phyloP scores from a whole-genome alignment of 441 rosid genomes.

The Gossypium gossypioides region DNA sequence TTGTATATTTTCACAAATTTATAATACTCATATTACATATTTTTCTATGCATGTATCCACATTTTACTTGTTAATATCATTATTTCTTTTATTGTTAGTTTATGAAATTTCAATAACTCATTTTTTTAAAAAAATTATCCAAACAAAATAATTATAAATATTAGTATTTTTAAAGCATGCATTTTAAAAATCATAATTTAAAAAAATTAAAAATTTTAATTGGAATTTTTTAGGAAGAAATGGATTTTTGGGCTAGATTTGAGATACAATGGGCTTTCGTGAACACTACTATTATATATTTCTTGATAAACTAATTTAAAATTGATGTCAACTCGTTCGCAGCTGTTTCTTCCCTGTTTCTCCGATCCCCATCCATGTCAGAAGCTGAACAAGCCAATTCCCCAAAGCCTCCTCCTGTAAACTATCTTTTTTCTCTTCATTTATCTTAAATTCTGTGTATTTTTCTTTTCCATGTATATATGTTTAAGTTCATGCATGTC shows the following conservation, averaged over 20 bases:
- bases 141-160: too few relatives aligned
- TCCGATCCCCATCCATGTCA: constrained; percentile 14
- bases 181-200: too few relatives aligned
- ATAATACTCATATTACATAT: too few relatives aligned
- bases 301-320: background rate
- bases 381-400: constrained; percentile 19
- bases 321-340: background rate
- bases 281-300: background rate
- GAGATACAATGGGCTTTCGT: background rate
- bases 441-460: background rate
- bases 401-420: constrained; percentile 21
- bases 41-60: too few relatives aligned
- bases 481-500: background rate
- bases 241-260: background rate
- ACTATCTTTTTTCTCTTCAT: background rate
- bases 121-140: too few relatives aligned
- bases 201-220: background rate
- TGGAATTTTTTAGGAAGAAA: background rate
- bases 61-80: too few relatives aligned
- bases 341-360: background rate
- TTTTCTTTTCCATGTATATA: background rate
- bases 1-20: too few relatives aligned
- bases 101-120: too few relatives aligned
- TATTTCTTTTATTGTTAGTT: too few relatives aligned
- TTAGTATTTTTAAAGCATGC: too few relatives aligned